Conservation (phyloP, 371 early-diverging fungal species). For the Mucor plumbeus region DNA sequence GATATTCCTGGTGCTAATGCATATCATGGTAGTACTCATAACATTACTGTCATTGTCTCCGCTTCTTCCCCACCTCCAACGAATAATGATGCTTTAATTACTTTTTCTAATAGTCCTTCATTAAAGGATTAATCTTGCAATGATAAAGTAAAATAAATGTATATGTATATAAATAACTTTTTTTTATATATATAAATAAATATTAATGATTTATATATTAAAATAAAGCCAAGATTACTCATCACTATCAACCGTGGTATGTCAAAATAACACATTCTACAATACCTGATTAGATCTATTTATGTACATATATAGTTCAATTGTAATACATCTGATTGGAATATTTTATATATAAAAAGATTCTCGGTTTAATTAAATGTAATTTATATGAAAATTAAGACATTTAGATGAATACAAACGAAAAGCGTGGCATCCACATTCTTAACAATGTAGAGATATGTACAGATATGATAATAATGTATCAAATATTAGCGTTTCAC, state of each 20-base stretch:
- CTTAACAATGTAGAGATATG: too few relatives aligned
- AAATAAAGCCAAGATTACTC: conserved; percentile 3
- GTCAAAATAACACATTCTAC: neutral
- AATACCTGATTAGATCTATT: neutral
- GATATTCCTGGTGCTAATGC: conserved; percentile 12
- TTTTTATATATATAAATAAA: neutral
- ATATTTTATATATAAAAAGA: neutral
- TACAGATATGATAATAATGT: too few relatives aligned
- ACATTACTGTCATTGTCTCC: conserved; percentile 18
- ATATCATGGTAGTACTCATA: conserved; percentile 3
- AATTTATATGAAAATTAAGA: too few relatives aligned
- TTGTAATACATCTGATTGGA: neutral
- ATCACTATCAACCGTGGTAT: conserved; percentile 1
- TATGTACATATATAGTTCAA: neutral
- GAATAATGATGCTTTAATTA: too few relatives aligned
- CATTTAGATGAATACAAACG: too few relatives aligned
- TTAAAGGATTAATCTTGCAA: neutral
- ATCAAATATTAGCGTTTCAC: too few relatives aligned
- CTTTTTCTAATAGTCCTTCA: neutral
- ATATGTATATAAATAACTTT: conserved; percentile 3
- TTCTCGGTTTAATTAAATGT: neutral
- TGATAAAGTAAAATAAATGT: neutral
- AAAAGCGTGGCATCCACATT: too few relatives aligned
- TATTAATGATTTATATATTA: neutral
- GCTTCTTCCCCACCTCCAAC: conserved; percentile 12